phyloP scores from a whole-genome alignment of 2,329 filamentous ascomycete species.

The Gliomastix tumulicola region DNA sequence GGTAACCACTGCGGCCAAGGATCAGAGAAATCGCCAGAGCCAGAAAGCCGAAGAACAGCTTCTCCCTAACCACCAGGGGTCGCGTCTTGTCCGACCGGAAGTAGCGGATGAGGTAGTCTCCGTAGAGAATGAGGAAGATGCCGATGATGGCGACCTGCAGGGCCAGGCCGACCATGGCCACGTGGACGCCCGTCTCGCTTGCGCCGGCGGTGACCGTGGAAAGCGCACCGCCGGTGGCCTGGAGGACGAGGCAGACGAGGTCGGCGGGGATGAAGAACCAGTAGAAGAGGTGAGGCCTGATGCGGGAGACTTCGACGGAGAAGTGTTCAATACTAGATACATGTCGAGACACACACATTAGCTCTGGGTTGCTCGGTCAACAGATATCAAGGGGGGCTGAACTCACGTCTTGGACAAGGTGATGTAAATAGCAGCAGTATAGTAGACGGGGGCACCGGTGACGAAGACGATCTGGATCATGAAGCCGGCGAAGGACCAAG shows the following conservation, averaged over 20 bases:
- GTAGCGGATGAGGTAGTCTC: constrained; percentile 39
- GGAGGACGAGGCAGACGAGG: constrained; percentile 44
- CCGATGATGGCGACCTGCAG: constrained; percentile 50
- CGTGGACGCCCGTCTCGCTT: constrained; percentile 29
- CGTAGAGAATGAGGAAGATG: constrained; percentile 39
- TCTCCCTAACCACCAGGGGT: constrained; percentile 13
- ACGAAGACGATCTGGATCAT: constrained; percentile 50
- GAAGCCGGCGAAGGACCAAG: constrained; percentile 51
- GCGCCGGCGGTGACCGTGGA: constrained; percentile 34
- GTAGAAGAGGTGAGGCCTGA: constrained; percentile 31
- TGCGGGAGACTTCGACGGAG: constrained; percentile 27
- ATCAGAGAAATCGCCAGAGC: constrained; percentile 49
- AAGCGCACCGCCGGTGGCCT: constrained; percentile 48
- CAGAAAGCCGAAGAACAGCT: constrained; percentile 44
- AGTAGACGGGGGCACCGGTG: constrained; percentile 32
- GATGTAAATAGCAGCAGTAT: constrained; percentile 58
- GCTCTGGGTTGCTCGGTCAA: neutral
- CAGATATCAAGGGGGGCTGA: too few species aligned
- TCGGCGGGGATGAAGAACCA: constrained; percentile 46
- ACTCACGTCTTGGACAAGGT: constrained; percentile 38
- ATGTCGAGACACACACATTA: neutral
- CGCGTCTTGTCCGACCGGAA: constrained; percentile 11
- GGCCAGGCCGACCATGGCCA: constrained; percentile 43
- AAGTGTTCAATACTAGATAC: constrained; percentile 28
- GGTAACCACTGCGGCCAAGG: constrained; percentile 53